Percentiles rank a stretch among this genome's conserved stretches.
Conservation (phyloP, 1,139 yeast genomes). For the Kluyveromyces sp. region DNA sequence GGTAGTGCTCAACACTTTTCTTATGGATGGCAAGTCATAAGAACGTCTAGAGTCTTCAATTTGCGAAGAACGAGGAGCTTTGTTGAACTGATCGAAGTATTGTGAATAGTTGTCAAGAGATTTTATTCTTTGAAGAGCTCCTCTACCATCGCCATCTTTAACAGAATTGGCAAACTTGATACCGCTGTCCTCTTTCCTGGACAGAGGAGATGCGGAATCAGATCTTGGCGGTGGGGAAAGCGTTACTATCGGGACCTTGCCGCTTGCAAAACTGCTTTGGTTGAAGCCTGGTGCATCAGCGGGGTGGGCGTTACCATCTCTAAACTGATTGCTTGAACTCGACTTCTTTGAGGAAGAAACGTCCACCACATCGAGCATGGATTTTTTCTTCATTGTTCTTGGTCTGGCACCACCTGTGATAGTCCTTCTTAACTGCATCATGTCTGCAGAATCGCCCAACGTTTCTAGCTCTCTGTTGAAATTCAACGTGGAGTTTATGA, state of each 20-base stretch:
- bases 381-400: conserved; percentile 11
- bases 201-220: neutral
- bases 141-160: conserved; percentile 13
- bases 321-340: neutral
- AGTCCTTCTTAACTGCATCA: conserved; percentile 21
- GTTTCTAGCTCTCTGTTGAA: conserved; percentile 23
- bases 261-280: neutral
- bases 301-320: neutral
- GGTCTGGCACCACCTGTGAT: conserved; percentile 24
- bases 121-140: conserved; percentile 5
- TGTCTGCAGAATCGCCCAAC: conserved; percentile 14
- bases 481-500: conserved; percentile 22
- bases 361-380: conserved; percentile 20
- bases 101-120: conserved; percentile 1
- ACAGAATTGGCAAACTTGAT: conserved; percentile 18
- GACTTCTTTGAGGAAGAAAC: conserved; percentile 2
- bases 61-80: neutral
- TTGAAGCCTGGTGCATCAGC: neutral
- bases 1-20: conserved; percentile 4
- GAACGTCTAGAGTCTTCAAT: neutral
- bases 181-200: neutral
- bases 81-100: neutral
- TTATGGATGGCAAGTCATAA: neutral
- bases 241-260: neutral
- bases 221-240: conserved; percentile 1